Conservation (phyloP, 169 alveolate species). For the Hepatocystis sp. region DNA sequence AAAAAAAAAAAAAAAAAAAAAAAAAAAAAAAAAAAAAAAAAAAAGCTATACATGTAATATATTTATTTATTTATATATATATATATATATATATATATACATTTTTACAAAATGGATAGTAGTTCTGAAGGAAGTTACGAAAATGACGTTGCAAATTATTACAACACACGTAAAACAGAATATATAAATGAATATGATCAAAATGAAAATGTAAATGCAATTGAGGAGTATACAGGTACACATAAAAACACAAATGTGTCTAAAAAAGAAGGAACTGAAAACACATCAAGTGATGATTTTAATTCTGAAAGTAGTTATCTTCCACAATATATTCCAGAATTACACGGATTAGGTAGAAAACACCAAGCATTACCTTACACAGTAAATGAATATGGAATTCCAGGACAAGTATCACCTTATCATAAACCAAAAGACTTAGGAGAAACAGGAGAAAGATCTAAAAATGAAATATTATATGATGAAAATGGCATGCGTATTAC, state of each 20-base stretch:
- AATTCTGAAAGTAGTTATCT: no score
- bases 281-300: no score
- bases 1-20: conserved; percentile 71
- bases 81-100: background rate
- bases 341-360: conserved; percentile 50
- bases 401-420: conserved; percentile 75
- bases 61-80: background rate
- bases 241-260: no score
- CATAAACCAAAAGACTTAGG: conserved; percentile 32
- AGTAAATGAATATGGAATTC: conserved; percentile 23
- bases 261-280: no score
- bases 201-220: conserved; percentile 6
- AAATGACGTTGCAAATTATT: no score
- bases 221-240: background rate
- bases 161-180: conserved; percentile 1
- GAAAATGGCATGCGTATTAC: conserved; percentile 43
- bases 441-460: no score
- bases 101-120: conserved; percentile 25
- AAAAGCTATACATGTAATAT: no score
- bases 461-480: conserved; percentile 35
- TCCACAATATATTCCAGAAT: conserved; percentile 49
- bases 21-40: conserved; percentile 36
- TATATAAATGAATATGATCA: conserved; percentile 8
- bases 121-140: conserved; percentile 26
- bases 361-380: conserved; percentile 28